Conservation (phyloP, 2,329 filamentous ascomycete genomes). For the Diaporthe humulicola region DNA sequence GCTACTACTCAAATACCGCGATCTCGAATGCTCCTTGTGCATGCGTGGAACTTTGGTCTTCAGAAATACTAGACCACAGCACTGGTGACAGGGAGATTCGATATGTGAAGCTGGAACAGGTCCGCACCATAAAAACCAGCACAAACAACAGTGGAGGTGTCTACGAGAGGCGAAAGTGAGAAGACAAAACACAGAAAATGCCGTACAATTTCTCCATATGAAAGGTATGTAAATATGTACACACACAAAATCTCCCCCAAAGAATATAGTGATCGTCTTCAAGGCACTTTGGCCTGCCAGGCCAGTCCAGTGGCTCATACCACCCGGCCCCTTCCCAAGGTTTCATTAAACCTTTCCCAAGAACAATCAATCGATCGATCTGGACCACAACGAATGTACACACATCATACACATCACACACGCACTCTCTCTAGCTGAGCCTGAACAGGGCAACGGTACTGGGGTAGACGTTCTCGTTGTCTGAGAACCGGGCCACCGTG, state of each 20-base stretch:
- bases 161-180: not conserved
- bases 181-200: not conserved
- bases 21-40: not conserved
- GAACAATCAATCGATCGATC: no score
- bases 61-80: not conserved
- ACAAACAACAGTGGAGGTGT: not conserved
- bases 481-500: slow-evolving; percentile 51
- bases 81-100: not conserved
- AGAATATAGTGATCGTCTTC: not conserved
- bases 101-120: not conserved
- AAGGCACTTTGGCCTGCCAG: no score
- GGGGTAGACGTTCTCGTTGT: slow-evolving; percentile 56
- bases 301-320: not conserved
- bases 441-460: slow-evolving; percentile 53
- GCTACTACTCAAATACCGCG: not conserved
- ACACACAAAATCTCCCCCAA: not conserved
- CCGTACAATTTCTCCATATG: not conserved
- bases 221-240: slow-evolving; percentile 13
- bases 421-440: slow-evolving; percentile 37
- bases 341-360: not conserved
- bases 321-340: no score
- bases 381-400: no score
- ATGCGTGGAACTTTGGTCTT: no score
- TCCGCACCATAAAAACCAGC: not conserved
- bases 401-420: not conserved